Evolutionary conservation across 305 asterid species (phyloP).

Genomic region (Solanum chacoense): DNA sequence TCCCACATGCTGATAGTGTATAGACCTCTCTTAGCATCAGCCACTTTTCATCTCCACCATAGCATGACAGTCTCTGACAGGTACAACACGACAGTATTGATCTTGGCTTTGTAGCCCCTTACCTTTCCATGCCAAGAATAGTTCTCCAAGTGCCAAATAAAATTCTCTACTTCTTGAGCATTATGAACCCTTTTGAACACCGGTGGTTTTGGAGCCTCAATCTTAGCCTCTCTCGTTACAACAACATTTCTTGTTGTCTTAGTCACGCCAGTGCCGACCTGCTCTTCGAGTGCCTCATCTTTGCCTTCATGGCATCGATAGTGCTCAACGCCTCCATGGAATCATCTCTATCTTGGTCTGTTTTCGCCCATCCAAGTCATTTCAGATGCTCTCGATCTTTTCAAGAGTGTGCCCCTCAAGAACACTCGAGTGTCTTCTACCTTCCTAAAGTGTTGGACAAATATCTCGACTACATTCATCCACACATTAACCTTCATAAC

Average conservation of each 20-base stretch:
- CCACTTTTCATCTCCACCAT: not conserved
- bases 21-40: not conserved
- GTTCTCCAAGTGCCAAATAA: not conserved
- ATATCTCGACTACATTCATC: not conserved
- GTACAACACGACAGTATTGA: not conserved
- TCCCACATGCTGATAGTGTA: not conserved
- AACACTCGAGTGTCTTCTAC: not conserved
- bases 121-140: not conserved
- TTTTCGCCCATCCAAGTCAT: not conserved
- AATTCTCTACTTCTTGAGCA: not conserved
- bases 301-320: not conserved
- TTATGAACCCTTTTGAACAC: not conserved
- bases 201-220: not conserved
- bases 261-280: not conserved
- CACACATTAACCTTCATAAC: not conserved
- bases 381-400: not conserved
- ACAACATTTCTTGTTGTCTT: not conserved
- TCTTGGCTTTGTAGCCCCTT: not conserved
- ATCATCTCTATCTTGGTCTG: not conserved
- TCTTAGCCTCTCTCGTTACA: not conserved
- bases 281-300: not conserved
- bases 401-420: not conserved
- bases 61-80: not conserved
- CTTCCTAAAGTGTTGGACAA: not conserved
- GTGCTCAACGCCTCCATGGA: not conserved